A percentile compares a stretch with the other conserved stretches of the same genome.
Conservation (phyloP, 192 early-diverging fungal species). For the Umbelopsis ramanniana region DNA sequence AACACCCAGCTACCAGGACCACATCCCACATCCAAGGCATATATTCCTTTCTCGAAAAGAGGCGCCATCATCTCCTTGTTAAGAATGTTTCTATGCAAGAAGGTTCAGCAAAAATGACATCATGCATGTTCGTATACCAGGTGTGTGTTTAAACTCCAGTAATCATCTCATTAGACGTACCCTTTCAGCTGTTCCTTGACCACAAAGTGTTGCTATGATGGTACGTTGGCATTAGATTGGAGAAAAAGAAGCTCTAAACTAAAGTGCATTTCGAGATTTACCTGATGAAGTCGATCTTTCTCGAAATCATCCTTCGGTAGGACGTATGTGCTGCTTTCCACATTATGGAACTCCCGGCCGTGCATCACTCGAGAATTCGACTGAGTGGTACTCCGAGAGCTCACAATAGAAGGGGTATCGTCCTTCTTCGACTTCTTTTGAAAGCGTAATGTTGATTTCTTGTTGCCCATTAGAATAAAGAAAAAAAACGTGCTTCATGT, state of each 20-base stretch:
- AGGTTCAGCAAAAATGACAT: background rate
- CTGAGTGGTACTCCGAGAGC: background rate
- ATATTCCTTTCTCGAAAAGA: slow-evolving; percentile 2
- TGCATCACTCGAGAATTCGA: slow-evolving; percentile 24
- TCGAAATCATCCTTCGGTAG: slow-evolving; percentile 38
- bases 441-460: background rate
- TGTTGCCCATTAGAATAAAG: background rate
- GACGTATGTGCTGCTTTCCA: slow-evolving; percentile 29
- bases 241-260: background rate
- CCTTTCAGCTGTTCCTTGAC: slow-evolving; percentile 30
- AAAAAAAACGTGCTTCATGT: background rate
- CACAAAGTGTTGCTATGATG: slow-evolving; percentile 30
- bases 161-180: background rate
- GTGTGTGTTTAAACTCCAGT: background rate
- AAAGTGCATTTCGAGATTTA: background rate
- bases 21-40: slow-evolving; percentile 44
- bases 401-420: background rate
- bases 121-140: background rate
- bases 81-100: background rate
- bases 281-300: slow-evolving; percentile 31
- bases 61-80: background rate
- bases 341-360: slow-evolving; percentile 33
- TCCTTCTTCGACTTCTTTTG: background rate
- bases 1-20: slow-evolving; percentile 45
- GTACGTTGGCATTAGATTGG: background rate